Evolutionary conservation across 208 protist genomes (phyloP).

Genomic region (Leishmania guyanensis): DNA sequence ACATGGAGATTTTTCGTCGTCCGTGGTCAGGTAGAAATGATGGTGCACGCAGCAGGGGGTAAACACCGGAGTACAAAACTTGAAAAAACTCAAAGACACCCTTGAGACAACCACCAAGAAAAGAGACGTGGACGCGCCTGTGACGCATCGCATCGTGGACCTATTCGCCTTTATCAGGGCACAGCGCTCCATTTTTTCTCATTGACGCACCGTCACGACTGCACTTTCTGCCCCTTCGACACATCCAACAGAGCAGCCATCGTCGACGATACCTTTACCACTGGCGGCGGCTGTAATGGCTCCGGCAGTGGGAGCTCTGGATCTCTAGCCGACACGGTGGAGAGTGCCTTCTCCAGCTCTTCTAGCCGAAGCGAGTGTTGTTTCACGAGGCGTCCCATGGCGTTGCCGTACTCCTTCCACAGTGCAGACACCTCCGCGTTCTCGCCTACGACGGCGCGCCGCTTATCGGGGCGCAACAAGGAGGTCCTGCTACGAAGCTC

Average conservation of each 20-base stretch:
- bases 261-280: background rate
- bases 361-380: constrained; percentile 36
- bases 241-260: background rate
- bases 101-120: background rate
- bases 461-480: constrained; percentile 25
- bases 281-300: background rate
- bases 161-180: background rate
- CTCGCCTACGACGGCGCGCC: constrained; percentile 13
- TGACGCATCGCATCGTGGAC: background rate
- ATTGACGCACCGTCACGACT: background rate
- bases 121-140: background rate
- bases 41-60: background rate
- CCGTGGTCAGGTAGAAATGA: background rate
- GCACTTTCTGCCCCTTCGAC: background rate
- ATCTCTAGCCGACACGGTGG: background rate
- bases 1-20: background rate
- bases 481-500: constrained; percentile 29
- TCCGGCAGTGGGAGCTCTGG: background rate
- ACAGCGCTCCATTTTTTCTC: background rate
- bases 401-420: constrained; percentile 24
- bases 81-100: background rate
- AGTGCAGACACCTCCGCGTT: constrained; percentile 22
- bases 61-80: background rate
- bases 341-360: constrained; percentile 15
- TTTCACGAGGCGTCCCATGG: constrained; percentile 37